phyloP scores from a whole-genome alignment of 331 rosid species.

The Erythrophleum ivorense region DNA sequence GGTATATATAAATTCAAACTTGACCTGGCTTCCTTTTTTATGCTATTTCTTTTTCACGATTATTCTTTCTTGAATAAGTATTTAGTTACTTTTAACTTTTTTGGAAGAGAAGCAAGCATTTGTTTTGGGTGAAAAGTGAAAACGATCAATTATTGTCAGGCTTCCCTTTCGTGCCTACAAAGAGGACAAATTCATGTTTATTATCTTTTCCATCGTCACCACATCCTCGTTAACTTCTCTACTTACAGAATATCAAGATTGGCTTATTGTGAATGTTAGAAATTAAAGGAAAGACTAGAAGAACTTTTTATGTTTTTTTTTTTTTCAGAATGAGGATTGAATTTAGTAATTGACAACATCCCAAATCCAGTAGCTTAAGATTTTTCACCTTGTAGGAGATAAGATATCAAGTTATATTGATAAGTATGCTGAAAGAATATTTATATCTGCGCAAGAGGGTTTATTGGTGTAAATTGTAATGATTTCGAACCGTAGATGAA shows the following conservation, averaged over 20 bases:
- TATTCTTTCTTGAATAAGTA: not conserved
- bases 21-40: not conserved
- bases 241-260: not conserved
- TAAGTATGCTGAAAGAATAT: not conserved
- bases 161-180: not conserved
- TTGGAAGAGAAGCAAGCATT: not conserved
- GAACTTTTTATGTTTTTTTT: not conserved
- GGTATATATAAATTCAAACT: slow-evolving; percentile 45
- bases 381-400: not conserved
- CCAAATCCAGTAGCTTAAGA: not conserved
- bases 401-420: not conserved
- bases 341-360: not conserved
- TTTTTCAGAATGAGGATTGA: not conserved
- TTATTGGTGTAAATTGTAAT: not conserved
- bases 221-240: not conserved
- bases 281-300: not conserved
- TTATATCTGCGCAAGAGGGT: not conserved
- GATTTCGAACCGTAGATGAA: not conserved
- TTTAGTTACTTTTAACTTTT: slow-evolving; percentile 6
- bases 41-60: not conserved
- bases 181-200: slow-evolving; percentile 19
- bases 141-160: not conserved
- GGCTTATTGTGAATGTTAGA: slow-evolving; percentile 1
- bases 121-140: slow-evolving; percentile 1
- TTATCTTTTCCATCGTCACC: not conserved